Evolutionary conservation across 805 yeast species (phyloP).

Genomic region (Candida berthetii): DNA sequence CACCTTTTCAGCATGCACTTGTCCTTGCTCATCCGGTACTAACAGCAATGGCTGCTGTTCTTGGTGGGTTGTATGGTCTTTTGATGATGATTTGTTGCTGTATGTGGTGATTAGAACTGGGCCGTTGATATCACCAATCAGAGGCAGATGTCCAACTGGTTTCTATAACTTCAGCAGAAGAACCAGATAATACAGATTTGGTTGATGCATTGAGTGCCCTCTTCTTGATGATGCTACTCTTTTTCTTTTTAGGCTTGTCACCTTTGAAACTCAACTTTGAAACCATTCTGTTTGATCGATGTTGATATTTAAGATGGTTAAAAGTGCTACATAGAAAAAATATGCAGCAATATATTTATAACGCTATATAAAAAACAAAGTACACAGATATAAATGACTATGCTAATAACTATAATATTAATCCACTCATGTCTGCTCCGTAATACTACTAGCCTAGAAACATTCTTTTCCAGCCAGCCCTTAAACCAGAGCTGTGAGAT

Average conservation of each 20-base stretch:
- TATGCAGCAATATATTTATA: too few relatives aligned
- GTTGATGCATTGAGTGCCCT: conserved; percentile 1
- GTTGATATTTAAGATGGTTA: background rate
- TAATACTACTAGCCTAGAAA: conserved; percentile 4
- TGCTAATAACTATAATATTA: background rate
- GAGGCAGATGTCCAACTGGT: conserved; percentile 22
- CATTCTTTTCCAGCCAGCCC: conserved; percentile 5
- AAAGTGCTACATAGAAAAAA: too few relatives aligned
- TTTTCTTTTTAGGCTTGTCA: conserved; percentile 20
- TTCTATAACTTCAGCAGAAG: conserved; percentile 4
- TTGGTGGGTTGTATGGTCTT: too few relatives aligned
- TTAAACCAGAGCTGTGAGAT: background rate
- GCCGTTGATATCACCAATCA: conserved; percentile 22
- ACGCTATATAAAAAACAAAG: too few relatives aligned
- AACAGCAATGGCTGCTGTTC: conserved; percentile 1
- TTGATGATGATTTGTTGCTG: background rate
- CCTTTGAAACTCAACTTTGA: conserved; percentile 30
- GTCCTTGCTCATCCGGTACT: conserved; percentile 1
- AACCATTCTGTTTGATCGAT: conserved; percentile 21
- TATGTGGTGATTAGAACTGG: conserved; percentile 21
- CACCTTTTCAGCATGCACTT: background rate
- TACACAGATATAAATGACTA: too few relatives aligned
- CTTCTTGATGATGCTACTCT: conserved; percentile 5
- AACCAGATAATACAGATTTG: conserved; percentile 1
- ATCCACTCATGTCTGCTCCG: background rate